Conservation (phyloP, 768 basidiomycete species). For the Pleurotus djamor region DNA sequence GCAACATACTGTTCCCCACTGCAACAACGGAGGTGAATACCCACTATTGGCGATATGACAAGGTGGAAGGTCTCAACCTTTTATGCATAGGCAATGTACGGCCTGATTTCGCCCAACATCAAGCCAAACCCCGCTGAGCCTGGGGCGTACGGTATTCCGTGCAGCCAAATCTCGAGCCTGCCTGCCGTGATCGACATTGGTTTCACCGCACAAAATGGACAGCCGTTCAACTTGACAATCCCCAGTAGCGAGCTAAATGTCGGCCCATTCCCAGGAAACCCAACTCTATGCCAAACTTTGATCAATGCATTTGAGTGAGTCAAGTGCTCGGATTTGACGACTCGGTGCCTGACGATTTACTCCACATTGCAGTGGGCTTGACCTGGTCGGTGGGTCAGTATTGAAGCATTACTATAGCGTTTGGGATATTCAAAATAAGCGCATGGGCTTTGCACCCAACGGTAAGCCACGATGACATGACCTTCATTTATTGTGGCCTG, state of each 20-base stretch:
- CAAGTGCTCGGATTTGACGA: background rate
- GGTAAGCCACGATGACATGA: background rate
- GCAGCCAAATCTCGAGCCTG: constrained; percentile 40
- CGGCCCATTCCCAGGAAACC: constrained; percentile 51
- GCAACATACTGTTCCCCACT: constrained; percentile 51
- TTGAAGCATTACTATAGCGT: constrained; percentile 62
- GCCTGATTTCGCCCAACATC: constrained; percentile 57
- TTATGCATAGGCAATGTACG: constrained; percentile 45
- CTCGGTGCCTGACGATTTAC: background rate
- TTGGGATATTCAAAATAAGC: constrained; percentile 49
- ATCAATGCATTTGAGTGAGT: constrained; percentile 51
- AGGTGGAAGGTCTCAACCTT: constrained; percentile 5
- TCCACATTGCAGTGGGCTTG: constrained; percentile 23
- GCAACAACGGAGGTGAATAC: constrained; percentile 40
- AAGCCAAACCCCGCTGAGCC: constrained; percentile 47
- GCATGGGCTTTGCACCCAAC: constrained; percentile 49
- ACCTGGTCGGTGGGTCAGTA: constrained; percentile 51
- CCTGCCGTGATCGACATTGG: constrained; percentile 50
- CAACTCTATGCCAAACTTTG: constrained; percentile 51
- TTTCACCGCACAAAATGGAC: constrained; percentile 49
- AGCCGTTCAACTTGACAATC: constrained; percentile 53
- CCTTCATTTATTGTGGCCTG: background rate
- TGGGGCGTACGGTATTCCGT: constrained; percentile 56
- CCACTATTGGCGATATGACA: background rate
- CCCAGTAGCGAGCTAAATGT: constrained; percentile 57